These are phyloP conservation scores for Apiospora marii DNA, from an alignment of 2,329 filamentous ascomycete species.

Conservation along the genomic window DNA sequence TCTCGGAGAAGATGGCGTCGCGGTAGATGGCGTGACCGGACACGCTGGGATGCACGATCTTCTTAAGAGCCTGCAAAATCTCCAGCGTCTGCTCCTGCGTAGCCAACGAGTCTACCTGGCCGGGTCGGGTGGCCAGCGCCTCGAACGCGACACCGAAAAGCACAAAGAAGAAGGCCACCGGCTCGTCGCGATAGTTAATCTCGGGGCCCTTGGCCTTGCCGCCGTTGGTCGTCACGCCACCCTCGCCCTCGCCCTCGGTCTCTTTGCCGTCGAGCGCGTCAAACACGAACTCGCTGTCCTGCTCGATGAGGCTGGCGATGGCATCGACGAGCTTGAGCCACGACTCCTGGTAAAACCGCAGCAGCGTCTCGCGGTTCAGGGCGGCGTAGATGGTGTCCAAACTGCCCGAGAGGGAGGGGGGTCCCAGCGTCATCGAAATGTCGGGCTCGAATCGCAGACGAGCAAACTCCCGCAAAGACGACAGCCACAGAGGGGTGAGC, in stretches of 20 bases:
- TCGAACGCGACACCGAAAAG: slow-evolving; percentile 97
- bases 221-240: slow-evolving; percentile 48
- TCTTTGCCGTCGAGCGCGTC: slow-evolving; percentile 92
- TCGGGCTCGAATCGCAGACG: slow-evolving; percentile 94
- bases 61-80: slow-evolving; percentile 90
- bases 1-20: slow-evolving; percentile 94
- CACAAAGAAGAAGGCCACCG: slow-evolving; percentile 98
- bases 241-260: slow-evolving; percentile 48
- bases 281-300: slow-evolving; percentile 97
- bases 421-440: slow-evolving; percentile 88
- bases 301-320: slow-evolving; percentile 95
- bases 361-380: slow-evolving; percentile 88
- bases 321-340: slow-evolving; percentile 98
- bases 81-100: slow-evolving; percentile 83
- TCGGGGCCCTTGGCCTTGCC: slow-evolving; percentile 69
- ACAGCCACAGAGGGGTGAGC: slow-evolving; percentile 91
- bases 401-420: slow-evolving; percentile 81
- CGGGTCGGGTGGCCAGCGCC: slow-evolving; percentile 83
- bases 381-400: slow-evolving; percentile 95
- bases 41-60: slow-evolving; percentile 92
- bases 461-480: slow-evolving; percentile 92
- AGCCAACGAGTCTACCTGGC: slow-evolving; percentile 69
- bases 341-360: slow-evolving; percentile 95
- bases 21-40: slow-evolving; percentile 97
- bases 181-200: slow-evolving; percentile 98